A percentile compares a stretch with the other conserved stretches of the same genome.
Evolutionary conservation across 495 filamentous ascomycete genomes (phyloP).

Genomic region (Daldinia grandis): DNA sequence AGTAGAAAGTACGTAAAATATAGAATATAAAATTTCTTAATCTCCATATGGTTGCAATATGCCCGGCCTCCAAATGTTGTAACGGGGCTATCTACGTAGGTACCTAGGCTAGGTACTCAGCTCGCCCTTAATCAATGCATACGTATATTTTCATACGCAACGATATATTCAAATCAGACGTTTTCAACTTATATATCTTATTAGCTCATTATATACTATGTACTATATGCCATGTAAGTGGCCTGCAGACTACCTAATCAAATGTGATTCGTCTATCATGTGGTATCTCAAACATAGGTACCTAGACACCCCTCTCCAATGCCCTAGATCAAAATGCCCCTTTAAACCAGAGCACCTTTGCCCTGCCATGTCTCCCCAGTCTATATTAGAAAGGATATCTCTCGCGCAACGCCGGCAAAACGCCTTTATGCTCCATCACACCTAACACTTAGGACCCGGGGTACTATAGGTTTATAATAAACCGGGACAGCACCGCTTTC

Average conservation of each 20-base stretch:
- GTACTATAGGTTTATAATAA: not conserved
- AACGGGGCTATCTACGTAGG: too few relatives aligned
- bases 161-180: not conserved
- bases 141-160: not conserved
- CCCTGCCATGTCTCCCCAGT: not conserved
- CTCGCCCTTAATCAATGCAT: too few relatives aligned
- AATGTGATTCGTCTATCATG: conserved; percentile 1
- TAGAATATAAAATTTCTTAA: too few relatives aligned
- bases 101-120: too few relatives aligned
- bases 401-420: not conserved
- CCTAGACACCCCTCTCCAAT: conserved; percentile 3
- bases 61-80: too few relatives aligned
- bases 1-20: too few relatives aligned
- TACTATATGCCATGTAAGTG: conserved; percentile 17
- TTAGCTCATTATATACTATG: conserved; percentile 15
- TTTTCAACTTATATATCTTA: conserved; percentile 10
- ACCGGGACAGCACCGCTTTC: not conserved
- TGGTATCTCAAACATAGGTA: conserved; percentile 23
- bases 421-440: conserved; percentile 4
- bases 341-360: not conserved
- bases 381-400: not conserved
- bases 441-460: not conserved
- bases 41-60: too few relatives aligned
- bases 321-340: conserved; percentile 7
- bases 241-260: not conserved